These are phyloP conservation scores for Anthoceros angustus DNA, from an alignment of 225 moss, liverwort and hornwort species.

Conservation along the genomic window DNA sequence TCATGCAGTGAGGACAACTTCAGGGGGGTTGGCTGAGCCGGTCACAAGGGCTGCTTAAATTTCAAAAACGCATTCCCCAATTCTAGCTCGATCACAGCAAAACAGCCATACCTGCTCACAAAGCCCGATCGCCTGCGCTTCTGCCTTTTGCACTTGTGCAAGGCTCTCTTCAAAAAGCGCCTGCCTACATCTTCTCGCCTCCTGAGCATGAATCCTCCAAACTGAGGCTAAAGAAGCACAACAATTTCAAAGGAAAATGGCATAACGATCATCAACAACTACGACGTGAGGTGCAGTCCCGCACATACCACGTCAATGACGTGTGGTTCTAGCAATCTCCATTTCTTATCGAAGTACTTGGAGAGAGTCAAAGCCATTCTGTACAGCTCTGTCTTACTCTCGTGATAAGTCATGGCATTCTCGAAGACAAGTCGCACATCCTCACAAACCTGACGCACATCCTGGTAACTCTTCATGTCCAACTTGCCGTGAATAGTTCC, in stretches of 20 bases:
- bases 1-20: not conserved
- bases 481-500: not conserved
- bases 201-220: not conserved
- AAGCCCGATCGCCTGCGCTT: not conserved
- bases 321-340: not conserved
- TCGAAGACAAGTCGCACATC: not conserved
- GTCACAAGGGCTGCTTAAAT: too few species aligned
- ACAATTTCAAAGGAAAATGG: too few species aligned
- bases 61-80: too few species aligned
- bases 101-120: not conserved
- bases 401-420: not conserved
- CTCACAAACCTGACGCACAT: not conserved
- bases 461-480: not conserved
- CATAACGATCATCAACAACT: not conserved
- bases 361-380: not conserved
- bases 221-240: too few species aligned
- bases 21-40: too few species aligned
- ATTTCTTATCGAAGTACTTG: not conserved
- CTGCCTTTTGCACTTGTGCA: not conserved
- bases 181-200: not conserved
- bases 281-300: not conserved
- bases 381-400: not conserved
- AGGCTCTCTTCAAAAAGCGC: not conserved
- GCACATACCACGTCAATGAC: not conserved
- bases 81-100: too few species aligned